Evolutionary conservation across 225 moss, liverwort and hornwort genomes (phyloP).

Genomic region (Bryum argenteum): DNA sequence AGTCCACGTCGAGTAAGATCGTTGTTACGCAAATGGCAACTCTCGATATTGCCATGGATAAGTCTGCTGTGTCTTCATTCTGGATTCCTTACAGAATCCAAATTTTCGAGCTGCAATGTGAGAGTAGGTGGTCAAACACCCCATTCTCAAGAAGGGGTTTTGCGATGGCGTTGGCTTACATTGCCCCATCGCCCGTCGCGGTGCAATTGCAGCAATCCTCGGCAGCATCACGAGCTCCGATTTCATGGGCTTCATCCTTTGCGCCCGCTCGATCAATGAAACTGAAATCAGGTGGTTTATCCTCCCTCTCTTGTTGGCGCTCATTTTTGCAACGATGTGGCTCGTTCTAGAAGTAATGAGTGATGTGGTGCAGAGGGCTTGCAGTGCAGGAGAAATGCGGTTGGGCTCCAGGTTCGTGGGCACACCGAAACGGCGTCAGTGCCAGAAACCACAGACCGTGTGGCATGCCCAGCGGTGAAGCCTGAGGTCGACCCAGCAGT

Average conservation of each 20-base stretch:
- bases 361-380: constrained; percentile 30
- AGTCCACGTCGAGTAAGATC: constrained; percentile 18
- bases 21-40: neutral
- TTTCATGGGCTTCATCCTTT: constrained; percentile 44
- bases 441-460: constrained; percentile 64
- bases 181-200: constrained; percentile 32
- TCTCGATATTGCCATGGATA: constrained; percentile 19
- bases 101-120: constrained; percentile 21
- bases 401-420: constrained; percentile 39
- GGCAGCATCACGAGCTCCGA: constrained; percentile 18
- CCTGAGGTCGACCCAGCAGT: constrained; percentile 44
- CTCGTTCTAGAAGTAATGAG: neutral
- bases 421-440: constrained; percentile 72
- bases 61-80: neutral
- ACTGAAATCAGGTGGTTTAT: constrained; percentile 33
- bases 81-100: neutral
- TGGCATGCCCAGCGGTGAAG: constrained; percentile 69
- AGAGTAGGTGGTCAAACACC: constrained; percentile 1
- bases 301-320: neutral
- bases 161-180: constrained; percentile 38
- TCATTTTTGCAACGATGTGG: too few relatives aligned
- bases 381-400: constrained; percentile 22
- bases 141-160: neutral
- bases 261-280: constrained; percentile 29
- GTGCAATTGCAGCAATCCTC: constrained; percentile 42